Percentiles rank a stretch among this genome's conserved stretches.
Evolutionary conservation across 305 asterid species (phyloP).

Genomic region (Monarda citriodora): DNA sequence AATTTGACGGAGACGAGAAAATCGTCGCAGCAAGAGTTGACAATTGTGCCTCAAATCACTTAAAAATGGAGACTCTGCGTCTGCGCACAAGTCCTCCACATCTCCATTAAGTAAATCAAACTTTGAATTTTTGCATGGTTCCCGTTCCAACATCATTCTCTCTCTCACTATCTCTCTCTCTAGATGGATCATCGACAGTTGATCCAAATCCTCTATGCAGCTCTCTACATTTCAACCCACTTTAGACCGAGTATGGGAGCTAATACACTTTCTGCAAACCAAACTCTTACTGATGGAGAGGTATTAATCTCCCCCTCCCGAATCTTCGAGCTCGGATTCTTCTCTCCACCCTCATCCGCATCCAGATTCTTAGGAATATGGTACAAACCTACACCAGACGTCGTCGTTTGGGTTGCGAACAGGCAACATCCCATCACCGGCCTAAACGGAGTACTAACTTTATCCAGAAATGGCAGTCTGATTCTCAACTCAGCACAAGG

Average conservation of each 20-base stretch:
- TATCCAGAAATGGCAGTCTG: background rate
- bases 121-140: background rate
- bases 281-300: slow-evolving; percentile 1
- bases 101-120: background rate
- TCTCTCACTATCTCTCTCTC: background rate
- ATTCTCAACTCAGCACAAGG: slow-evolving; percentile 1
- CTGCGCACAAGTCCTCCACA: background rate
- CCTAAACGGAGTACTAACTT: background rate
- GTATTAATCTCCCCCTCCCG: slow-evolving; percentile 2
- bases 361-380: slow-evolving; percentile 3
- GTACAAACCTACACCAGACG: slow-evolving; percentile 8
- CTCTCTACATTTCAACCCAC: background rate
- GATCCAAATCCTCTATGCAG: background rate
- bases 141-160: background rate
- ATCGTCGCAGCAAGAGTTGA: too few species aligned
- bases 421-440: background rate
- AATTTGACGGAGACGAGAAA: too few species aligned
- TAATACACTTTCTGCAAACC: slow-evolving; percentile 9
- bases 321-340: slow-evolving; percentile 13
- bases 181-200: slow-evolving; percentile 3
- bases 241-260: background rate
- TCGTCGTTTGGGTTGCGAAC: slow-evolving; percentile 17
- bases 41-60: too few species aligned
- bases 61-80: background rate
- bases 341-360: slow-evolving; percentile 8